These are phyloP conservation scores for Poronia punctata DNA, from an alignment of 495 filamentous ascomycete species.

Conservation along the genomic window DNA sequence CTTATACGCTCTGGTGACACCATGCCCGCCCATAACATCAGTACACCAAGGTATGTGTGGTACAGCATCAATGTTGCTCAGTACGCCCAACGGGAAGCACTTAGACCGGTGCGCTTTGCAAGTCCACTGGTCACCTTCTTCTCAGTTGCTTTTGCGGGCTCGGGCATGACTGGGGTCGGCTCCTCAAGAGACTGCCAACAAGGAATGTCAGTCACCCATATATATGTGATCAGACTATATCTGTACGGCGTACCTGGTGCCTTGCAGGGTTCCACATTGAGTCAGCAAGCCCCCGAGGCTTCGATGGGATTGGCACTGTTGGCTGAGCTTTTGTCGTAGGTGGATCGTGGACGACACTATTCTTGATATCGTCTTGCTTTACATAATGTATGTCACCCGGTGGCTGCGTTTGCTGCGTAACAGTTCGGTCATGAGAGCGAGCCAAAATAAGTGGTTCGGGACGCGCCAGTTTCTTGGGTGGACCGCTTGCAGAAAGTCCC, in stretches of 20 bases:
- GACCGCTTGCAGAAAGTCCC: too few relatives aligned
- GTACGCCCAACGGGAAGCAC: constrained; percentile 15
- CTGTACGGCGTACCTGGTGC: too few relatives aligned
- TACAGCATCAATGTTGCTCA: too few relatives aligned
- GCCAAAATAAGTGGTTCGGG: too few relatives aligned
- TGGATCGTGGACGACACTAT: not conserved
- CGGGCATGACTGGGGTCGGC: not conserved
- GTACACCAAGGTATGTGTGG: too few relatives aligned
- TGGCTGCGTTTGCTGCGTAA: too few relatives aligned
- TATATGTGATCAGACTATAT: too few relatives aligned
- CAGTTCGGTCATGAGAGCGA: too few relatives aligned
- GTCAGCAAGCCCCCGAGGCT: constrained; percentile 1
- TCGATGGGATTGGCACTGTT: not conserved
- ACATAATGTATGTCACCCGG: not conserved
- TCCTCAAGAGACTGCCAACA: not conserved
- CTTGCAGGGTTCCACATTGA: constrained; percentile 9
- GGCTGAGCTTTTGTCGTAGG: not conserved
- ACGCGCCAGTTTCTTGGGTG: too few relatives aligned
- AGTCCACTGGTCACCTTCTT: constrained; percentile 13
- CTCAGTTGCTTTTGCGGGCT: not conserved
- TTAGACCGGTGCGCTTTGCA: constrained; percentile 11
- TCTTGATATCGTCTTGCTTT: constrained; percentile 1
- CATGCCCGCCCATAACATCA: too few relatives aligned
- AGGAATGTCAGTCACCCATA: too few relatives aligned
- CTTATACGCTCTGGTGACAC: too few relatives aligned